These are phyloP conservation scores for Tetrahymena malaccensis DNA, from an alignment of 73 alveolate genomes.

Conservation along the genomic window DNA sequence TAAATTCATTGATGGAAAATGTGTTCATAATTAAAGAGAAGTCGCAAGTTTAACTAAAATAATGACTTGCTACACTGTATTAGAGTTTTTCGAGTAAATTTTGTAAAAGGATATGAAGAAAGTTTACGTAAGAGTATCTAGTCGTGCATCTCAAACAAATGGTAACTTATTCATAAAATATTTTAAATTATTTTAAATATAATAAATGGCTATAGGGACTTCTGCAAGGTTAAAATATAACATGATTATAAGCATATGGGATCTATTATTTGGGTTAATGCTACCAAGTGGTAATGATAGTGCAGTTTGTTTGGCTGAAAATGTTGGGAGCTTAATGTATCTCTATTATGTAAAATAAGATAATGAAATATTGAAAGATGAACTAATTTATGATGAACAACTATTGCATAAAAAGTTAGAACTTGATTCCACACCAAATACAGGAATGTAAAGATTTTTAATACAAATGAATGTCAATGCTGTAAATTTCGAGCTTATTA, in stretches of 20 bases:
- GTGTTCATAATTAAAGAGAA: constrained; percentile 6
- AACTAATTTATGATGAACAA: neutral
- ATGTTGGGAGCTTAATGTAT: constrained; percentile 41
- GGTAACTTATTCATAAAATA: neutral
- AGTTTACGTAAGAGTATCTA: neutral
- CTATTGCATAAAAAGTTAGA: neutral
- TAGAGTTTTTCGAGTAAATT: neutral
- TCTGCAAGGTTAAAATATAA: constrained; percentile 65
- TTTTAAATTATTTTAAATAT: neutral
- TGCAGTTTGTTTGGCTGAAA: constrained; percentile 53
- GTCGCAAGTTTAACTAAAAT: constrained; percentile 57
- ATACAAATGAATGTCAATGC: neutral
- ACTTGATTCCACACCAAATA: neutral
- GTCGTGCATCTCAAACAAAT: neutral
- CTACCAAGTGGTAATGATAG: constrained; percentile 87
- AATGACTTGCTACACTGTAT: constrained; percentile 45
- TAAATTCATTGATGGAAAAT: constrained; percentile 4
- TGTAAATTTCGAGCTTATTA: neutral
- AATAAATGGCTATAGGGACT: constrained; percentile 41
- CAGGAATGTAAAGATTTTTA: neutral
- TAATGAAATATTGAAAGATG: neutral
- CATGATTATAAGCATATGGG: constrained; percentile 54
- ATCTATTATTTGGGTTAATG: constrained; percentile 75
- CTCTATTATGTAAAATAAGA: neutral
- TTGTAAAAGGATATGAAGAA: neutral